Percentiles rank a stretch among this genome's conserved stretches.
Evolutionary conservation across 192 early-diverging fungal genomes (phyloP).

Genomic region (Coemansia sp.): DNA sequence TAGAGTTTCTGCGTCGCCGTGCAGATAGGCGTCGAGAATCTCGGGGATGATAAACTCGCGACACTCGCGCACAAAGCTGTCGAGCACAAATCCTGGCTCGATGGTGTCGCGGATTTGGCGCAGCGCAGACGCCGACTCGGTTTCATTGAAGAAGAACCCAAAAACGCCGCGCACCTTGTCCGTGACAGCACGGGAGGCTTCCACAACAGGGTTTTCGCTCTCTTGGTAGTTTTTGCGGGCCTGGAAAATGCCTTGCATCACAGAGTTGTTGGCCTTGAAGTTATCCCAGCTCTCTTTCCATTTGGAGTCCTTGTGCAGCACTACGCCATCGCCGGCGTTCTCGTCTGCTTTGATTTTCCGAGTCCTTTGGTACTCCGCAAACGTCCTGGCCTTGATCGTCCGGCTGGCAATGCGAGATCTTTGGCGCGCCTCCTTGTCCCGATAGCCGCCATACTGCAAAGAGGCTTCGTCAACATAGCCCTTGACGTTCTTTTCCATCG

Average conservation of each 20-base stretch:
- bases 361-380: constrained; percentile 54
- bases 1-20: constrained; percentile 78
- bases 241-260: constrained; percentile 82
- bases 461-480: constrained; percentile 71
- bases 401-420: constrained; percentile 43
- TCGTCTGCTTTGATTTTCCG: constrained; percentile 48
- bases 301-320: constrained; percentile 82
- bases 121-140: constrained; percentile 90
- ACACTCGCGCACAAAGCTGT: constrained; percentile 87
- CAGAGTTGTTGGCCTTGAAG: constrained; percentile 84
- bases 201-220: constrained; percentile 82
- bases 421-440: constrained; percentile 70
- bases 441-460: constrained; percentile 71
- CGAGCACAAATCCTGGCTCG: constrained; percentile 83
- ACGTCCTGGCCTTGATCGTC: constrained; percentile 44
- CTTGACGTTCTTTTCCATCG: constrained; percentile 63
- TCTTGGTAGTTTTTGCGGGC: constrained; percentile 82
- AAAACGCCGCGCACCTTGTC: constrained; percentile 76
- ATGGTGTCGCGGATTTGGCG: constrained; percentile 73
- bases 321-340: constrained; percentile 72
- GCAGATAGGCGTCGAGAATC: constrained; percentile 92
- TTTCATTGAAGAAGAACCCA: constrained; percentile 86
- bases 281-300: constrained; percentile 90
- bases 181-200: constrained; percentile 70
- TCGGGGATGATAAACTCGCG: constrained; percentile 94